Percentiles rank a stretch among this genome's conserved stretches.
Evolutionary conservation across 495 filamentous ascomycete genomes (phyloP).

Genomic region (Talaromyces thailandensis): DNA sequence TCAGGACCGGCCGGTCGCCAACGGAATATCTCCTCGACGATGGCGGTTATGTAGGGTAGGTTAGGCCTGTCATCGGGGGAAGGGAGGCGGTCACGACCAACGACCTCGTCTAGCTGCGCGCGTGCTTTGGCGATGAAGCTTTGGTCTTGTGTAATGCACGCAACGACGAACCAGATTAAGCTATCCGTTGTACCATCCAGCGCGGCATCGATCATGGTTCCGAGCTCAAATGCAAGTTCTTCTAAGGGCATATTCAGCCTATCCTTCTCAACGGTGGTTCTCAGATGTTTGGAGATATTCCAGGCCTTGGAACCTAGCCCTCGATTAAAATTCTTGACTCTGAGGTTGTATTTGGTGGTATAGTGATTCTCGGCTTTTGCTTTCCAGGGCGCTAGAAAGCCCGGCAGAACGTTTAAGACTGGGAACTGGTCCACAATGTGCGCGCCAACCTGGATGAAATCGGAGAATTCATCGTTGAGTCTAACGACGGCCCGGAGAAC

Average conservation of each 20-base stretch:
- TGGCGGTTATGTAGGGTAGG: constrained; percentile 35
- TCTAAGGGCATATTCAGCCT: constrained; percentile 6
- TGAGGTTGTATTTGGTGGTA: constrained; percentile 7
- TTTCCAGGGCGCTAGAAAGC: constrained; percentile 15
- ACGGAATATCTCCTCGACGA: constrained; percentile 42
- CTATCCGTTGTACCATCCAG: constrained; percentile 11
- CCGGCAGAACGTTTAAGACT: constrained; percentile 12
- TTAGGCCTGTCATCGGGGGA: constrained; percentile 27
- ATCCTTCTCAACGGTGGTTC: constrained; percentile 4
- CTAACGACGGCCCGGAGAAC: constrained; percentile 8
- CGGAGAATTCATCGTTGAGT: constrained; percentile 13
- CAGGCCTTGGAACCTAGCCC: not conserved
- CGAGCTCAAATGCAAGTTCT: constrained; percentile 15
- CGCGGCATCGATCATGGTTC: constrained; percentile 14
- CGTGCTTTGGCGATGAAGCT: constrained; percentile 34
- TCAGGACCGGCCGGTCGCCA: constrained; percentile 41
- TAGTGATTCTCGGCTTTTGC: constrained; percentile 13
- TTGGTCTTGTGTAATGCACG: constrained; percentile 10
- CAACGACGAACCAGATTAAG: constrained; percentile 14
- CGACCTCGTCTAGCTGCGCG: constrained; percentile 24
- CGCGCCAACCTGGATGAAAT: constrained; percentile 9
- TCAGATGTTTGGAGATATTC: constrained; percentile 7
- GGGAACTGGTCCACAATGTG: constrained; percentile 15
- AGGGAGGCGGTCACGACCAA: constrained; percentile 9
- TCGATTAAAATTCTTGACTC: not conserved